Conservation (phyloP, 495 filamentous ascomycete species). For the Cercophora newfieldiana region DNA sequence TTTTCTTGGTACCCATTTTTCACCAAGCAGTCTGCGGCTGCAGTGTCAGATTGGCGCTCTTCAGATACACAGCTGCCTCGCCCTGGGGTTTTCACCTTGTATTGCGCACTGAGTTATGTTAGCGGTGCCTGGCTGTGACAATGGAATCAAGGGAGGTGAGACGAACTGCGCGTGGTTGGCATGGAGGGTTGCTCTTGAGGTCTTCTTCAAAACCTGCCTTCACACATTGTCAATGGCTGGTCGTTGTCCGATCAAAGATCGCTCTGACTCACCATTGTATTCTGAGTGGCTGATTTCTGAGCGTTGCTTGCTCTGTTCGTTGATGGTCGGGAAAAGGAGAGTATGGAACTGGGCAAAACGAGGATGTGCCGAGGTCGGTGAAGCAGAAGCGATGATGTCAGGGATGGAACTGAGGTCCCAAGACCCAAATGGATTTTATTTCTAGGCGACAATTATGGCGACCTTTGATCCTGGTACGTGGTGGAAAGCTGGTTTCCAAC, state of each 20-base stretch:
- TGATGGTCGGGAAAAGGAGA: background rate
- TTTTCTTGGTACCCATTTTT: slow-evolving; percentile 87
- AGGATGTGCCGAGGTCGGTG: background rate
- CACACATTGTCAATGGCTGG: background rate
- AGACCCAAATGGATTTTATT: background rate
- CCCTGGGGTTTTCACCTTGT: slow-evolving; percentile 59
- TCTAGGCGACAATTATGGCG: background rate
- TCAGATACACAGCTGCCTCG: background rate
- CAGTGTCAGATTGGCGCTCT: background rate
- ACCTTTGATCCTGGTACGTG: background rate
- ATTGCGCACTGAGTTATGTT: slow-evolving; percentile 69
- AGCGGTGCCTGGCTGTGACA: slow-evolving; percentile 21
- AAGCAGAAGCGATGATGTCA: slow-evolving; percentile 1
- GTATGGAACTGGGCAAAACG: background rate
- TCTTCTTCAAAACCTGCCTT: slow-evolving; percentile 60
- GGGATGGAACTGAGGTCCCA: background rate
- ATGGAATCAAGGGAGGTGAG: slow-evolving; percentile 4
- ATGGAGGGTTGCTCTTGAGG: slow-evolving; percentile 73
- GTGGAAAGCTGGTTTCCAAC: too few relatives aligned
- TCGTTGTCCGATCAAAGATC: background rate
- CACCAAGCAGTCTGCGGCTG: slow-evolving; percentile 67
- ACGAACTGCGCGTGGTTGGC: slow-evolving; percentile 85
- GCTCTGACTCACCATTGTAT: background rate
- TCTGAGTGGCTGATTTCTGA: background rate
- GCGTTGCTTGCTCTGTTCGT: background rate